phyloP scores from a whole-genome alignment of 768 basidiomycete species.

The Lactarius sp. region DNA sequence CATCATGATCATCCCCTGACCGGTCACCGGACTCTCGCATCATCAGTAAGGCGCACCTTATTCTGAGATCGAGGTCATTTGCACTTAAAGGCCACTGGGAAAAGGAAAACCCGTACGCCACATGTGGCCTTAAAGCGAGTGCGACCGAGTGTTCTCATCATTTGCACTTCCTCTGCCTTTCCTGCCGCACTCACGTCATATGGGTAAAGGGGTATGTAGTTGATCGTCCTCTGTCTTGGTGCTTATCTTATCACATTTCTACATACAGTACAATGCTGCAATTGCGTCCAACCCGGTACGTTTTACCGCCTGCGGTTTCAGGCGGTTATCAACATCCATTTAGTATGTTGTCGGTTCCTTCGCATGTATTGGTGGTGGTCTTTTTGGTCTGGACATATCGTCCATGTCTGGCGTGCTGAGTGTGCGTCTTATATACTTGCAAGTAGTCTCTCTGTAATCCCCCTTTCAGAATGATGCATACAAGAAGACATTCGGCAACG shows the following conservation, averaged over 20 bases:
- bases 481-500: conserved; percentile 32
- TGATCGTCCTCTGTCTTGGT: not conserved
- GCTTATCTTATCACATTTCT: not conserved
- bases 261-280: conserved; percentile 45
- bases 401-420: conserved; percentile 75
- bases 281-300: conserved; percentile 57
- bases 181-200: conserved; percentile 4
- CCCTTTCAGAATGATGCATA: conserved; percentile 34
- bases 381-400: conserved; percentile 78
- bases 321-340: not conserved
- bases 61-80: not conserved
- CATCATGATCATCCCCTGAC: no score
- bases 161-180: not conserved
- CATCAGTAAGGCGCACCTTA: not conserved
- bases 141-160: not conserved
- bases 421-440: conserved; percentile 32
- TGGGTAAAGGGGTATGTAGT: conserved; percentile 31
- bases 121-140: not conserved
- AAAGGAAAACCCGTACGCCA: not conserved
- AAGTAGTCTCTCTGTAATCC: not conserved
- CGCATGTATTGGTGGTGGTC: conserved; percentile 75
- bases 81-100: not conserved
- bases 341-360: conserved; percentile 76
- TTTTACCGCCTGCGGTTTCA: not conserved
- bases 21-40: not conserved